Evolutionary conservation across 2,329 filamentous ascomycete genomes (phyloP), one percentile per base, ranked within the genome.

Genomic region (Aspergillus thermomutatus): DNA sequence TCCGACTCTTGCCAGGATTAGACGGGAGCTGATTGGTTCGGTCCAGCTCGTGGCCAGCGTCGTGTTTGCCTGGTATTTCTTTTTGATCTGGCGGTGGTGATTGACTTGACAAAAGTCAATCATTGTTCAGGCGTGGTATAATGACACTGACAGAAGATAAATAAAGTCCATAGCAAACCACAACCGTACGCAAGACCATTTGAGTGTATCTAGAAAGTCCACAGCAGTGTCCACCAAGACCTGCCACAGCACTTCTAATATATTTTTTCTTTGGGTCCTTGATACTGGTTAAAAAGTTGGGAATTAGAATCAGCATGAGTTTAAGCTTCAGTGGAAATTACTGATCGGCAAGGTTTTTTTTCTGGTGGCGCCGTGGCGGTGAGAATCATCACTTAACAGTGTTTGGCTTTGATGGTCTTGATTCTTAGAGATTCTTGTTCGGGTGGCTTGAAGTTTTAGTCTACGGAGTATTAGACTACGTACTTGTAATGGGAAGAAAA

Each of bases 81-180:
- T 86, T 75, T 74, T 93, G 64, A 79, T 87, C 55, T 85, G 82
- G 75, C 80, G 80, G 66, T 87, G 87, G 61, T 90, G 69, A 60
- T 31, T n/a, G n/a, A n/a, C n/a, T n/a, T n/a, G n/a, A n/a, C n/a
- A n/a, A n/a, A n/a, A n/a, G n/a, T n/a, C n/a, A n/a, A n/a, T n/a
- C n/a, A n/a, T n/a, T 57, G 37, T 37, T 52, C 54, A 31, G 54
- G 55, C 53, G 56, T 56, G 14, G 31, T 37, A 37, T 34, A 34
- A 34, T 37, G 31, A 17, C 14, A 37, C 17, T 37, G 31, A 28
- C 27, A 28, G 27, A 17, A 17, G 11, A n/a, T 5, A 7, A 34
- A 34, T 34, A 17, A 17, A 17, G 6, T 37, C 3, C 31, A 17
- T 37, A 7, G n/a, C 14, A 37, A 37, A 31, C 11, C 5, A 7